These are phyloP conservation scores for Wickerhamomyces chaumierensis DNA, from an alignment of 805 yeast species.

Conservation along the genomic window DNA sequence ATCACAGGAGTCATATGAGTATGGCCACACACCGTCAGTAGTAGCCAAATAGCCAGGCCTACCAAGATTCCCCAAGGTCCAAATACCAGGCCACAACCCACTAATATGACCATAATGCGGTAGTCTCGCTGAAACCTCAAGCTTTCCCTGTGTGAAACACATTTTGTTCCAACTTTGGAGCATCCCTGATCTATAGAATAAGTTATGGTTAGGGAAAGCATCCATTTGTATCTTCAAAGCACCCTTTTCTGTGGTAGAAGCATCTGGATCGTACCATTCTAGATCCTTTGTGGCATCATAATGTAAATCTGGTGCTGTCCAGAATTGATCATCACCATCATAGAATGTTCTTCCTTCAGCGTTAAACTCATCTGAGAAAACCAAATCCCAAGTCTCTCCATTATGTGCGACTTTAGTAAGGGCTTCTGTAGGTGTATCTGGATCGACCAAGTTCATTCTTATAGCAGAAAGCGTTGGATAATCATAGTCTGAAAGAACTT, in stretches of 20 bases:
- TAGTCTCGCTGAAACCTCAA: slow-evolving; percentile 30
- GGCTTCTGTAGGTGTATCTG: slow-evolving; percentile 53
- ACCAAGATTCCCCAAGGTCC: slow-evolving; percentile 39
- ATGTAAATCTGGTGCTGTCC: slow-evolving; percentile 31
- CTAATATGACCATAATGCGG: slow-evolving; percentile 31
- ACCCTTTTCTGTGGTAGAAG: slow-evolving; percentile 30
- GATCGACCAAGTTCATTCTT: slow-evolving; percentile 52
- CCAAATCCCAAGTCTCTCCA: slow-evolving; percentile 30
- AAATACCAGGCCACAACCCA: slow-evolving; percentile 41
- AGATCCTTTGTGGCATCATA: slow-evolving; percentile 37
- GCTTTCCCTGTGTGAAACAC: slow-evolving; percentile 33
- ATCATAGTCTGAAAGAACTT: slow-evolving; percentile 22
- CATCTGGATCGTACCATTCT: slow-evolving; percentile 44
- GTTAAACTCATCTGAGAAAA: slow-evolving; percentile 38
- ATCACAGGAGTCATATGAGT: slow-evolving; percentile 35
- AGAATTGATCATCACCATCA: slow-evolving; percentile 37
- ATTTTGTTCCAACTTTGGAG: slow-evolving; percentile 36
- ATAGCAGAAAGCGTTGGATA: slow-evolving; percentile 51
- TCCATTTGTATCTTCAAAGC: slow-evolving; percentile 29
- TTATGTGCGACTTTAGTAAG: slow-evolving; percentile 23
- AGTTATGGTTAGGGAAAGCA: slow-evolving; percentile 29
- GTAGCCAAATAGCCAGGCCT: slow-evolving; percentile 37
- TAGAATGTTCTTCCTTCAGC: slow-evolving; percentile 38
- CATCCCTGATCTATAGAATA: slow-evolving; percentile 37
- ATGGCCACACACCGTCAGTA: slow-evolving; percentile 42